Evolutionary conservation across 495 filamentous ascomycete species (phyloP).

Genomic region (Podospora australis): DNA sequence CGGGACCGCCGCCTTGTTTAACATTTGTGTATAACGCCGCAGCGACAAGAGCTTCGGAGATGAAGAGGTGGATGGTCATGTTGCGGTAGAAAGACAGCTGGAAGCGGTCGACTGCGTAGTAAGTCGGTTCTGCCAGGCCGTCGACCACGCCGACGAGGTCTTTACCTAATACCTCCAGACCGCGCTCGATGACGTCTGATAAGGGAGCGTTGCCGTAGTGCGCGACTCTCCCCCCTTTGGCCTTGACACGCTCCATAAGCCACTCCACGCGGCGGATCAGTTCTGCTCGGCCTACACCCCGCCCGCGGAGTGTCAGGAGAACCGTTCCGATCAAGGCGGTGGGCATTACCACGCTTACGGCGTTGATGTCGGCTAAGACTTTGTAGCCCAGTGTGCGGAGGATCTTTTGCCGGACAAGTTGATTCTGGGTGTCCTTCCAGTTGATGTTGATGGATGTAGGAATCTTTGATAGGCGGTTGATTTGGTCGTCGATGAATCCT

Average conservation of each 20-base stretch:
- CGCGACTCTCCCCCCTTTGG: constrained; percentile 83
- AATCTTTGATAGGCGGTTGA: constrained; percentile 40
- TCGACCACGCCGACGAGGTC: constrained; percentile 75
- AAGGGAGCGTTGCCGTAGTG: constrained; percentile 81
- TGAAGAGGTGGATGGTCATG: constrained; percentile 98
- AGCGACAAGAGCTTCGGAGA: constrained; percentile 81
- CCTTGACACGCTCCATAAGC: constrained; percentile 75
- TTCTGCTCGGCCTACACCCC: constrained; percentile 83
- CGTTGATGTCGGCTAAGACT: constrained; percentile 89
- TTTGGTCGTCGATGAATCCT: constrained; percentile 70
- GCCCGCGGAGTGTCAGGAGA: constrained; percentile 80
- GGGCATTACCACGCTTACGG: constrained; percentile 95
- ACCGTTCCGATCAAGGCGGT: constrained; percentile 93
- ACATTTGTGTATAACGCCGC: constrained; percentile 83
- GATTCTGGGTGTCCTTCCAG: constrained; percentile 37
- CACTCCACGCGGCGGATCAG: constrained; percentile 83
- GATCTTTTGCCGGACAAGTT: constrained; percentile 50
- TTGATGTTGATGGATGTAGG: constrained; percentile 35
- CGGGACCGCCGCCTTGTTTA: constrained; percentile 79
- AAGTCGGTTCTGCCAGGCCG: constrained; percentile 79
- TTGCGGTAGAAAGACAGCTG: constrained; percentile 97
- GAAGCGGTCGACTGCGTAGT: constrained; percentile 90
- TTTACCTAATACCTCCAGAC: constrained; percentile 82
- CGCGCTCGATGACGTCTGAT: constrained; percentile 76
- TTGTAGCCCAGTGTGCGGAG: constrained; percentile 82